phyloP scores from a whole-genome alignment of 139 green algal genomes.

The Chlamydomonas eustigma region DNA sequence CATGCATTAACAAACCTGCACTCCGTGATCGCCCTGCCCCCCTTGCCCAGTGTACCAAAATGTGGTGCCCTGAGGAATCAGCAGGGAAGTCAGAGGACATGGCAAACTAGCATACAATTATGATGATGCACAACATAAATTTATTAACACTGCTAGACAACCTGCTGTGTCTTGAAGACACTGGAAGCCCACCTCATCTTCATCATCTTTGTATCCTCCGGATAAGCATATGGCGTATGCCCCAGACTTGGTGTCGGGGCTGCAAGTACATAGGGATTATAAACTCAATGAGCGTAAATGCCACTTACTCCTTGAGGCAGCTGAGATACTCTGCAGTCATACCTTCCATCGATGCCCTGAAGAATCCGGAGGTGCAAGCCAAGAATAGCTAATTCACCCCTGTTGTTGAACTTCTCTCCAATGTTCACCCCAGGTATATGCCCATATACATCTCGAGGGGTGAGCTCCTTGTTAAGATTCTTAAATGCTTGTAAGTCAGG shows the following conservation, averaged over 20 bases:
- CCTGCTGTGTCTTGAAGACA: too few species aligned
- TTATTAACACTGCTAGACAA: too few species aligned
- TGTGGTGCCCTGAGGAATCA: slow-evolving; percentile 21
- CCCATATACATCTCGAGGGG: not conserved
- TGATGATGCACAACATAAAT: too few species aligned
- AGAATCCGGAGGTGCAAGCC: slow-evolving; percentile 32
- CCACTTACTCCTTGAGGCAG: not conserved
- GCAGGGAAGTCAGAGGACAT: not conserved
- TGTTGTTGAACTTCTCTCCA: slow-evolving; percentile 12
- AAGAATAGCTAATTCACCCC: slow-evolving; percentile 32
- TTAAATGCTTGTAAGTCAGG: slow-evolving; percentile 11
- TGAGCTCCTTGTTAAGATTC: not conserved
- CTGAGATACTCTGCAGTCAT: too few species aligned
- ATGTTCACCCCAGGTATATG: slow-evolving; percentile 23
- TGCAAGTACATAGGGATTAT: not conserved
- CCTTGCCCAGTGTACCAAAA: slow-evolving; percentile 59
- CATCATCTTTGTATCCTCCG: slow-evolving; percentile 59
- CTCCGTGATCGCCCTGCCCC: not conserved
- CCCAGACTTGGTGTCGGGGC: not conserved
- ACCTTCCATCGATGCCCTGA: slow-evolving; percentile 17
- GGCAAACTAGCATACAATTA: too few species aligned
- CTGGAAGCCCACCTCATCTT: slow-evolving; percentile 34
- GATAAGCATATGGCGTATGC: slow-evolving; percentile 54
- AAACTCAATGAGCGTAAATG: not conserved
- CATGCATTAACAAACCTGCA: too few species aligned